Evolutionary conservation across 2,329 filamentous ascomycete genomes (phyloP), one percentile per base, ranked within the genome.

Genomic region (Clarireedia paspali): DNA sequence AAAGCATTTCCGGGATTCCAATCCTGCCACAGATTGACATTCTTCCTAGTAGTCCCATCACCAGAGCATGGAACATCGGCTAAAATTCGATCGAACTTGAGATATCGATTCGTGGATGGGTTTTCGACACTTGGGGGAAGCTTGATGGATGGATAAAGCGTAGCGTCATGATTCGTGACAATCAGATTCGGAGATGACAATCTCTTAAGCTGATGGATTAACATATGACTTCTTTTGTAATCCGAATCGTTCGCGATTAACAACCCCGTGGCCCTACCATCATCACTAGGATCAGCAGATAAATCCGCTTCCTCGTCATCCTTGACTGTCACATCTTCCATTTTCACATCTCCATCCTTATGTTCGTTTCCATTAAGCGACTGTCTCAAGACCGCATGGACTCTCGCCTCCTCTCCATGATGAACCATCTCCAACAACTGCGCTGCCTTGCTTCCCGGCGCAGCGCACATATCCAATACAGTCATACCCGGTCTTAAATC

Each of bases 51-150:
- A 0, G 94, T 99, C 56, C 94, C 94, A 66, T 99, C 94, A 58
- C 94, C 94, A 4, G 91, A 95, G 77, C 94, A 99, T 46, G 94
- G 94, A 0, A 99, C 94, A 73, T 99, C 94, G 46, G 94, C 92
- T 56, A 99, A 77, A 60, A 99, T 95, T 60, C 94, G 87, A 71
- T 99, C 94, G 66, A 96, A 99, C 74, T 96, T 96, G 59, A 99
- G 82, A 71, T 96, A 97, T 63, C 81, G 78, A 58, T 80, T 79
- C 62, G 77, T 75, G 26, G 74, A 74, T 34, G 75, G 76, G 59
- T 81, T 79, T 61, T 81, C 77, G 20, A 76, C 71, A 3, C 77
- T 75, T 12, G 84, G 73, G 17, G 85, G 85, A n/a, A 97, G 80
- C 68, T 87, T 89, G 67, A 99, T 90, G 0, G 91, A 91, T 2